Conservation (phyloP, 1,139 yeast species). For the Suhomyces bokatorum region DNA sequence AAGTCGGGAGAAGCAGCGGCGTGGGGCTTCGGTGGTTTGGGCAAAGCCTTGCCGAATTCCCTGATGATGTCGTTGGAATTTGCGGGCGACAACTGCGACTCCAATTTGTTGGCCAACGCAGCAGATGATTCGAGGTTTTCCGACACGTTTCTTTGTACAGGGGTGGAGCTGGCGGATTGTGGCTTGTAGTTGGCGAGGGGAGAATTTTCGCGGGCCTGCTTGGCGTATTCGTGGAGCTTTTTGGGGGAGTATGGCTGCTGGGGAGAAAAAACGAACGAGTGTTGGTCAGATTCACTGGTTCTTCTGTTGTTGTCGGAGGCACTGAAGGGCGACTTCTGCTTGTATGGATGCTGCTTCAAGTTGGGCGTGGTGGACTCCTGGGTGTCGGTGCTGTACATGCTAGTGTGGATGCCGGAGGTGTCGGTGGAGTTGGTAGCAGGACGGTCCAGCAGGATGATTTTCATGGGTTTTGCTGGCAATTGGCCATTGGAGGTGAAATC, state of each 20-base stretch:
- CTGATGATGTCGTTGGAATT: constrained; percentile 10
- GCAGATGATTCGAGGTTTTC: constrained; percentile 32
- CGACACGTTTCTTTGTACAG: constrained; percentile 19
- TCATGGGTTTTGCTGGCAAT: constrained; percentile 47
- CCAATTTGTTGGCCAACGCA: constrained; percentile 27
- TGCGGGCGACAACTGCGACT: constrained; percentile 18
- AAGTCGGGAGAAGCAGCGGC: constrained; percentile 29
- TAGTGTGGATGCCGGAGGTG: constrained; percentile 5
- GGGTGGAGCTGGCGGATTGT: constrained; percentile 3
- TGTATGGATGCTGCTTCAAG: constrained; percentile 2
- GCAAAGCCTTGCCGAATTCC: constrained; percentile 15
- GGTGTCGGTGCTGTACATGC: constrained; percentile 7
- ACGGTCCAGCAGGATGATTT: constrained; percentile 26
- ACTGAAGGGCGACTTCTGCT: constrained; percentile 2
- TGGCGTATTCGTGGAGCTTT: constrained; percentile 24
- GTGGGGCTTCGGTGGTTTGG: constrained; percentile 12
- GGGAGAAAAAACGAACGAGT: constrained; percentile 32
- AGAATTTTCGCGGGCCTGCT: constrained; percentile 20
- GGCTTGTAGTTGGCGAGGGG: constrained; percentile 27
- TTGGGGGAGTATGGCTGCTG: constrained; percentile 20
- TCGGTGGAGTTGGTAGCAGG: not conserved
- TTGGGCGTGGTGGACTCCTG: constrained; percentile 4
- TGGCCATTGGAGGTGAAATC: constrained; percentile 49
- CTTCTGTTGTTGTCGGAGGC: not conserved
- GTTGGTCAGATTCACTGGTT: constrained; percentile 25